Percentiles rank a stretch among this genome's conserved stretches.
Evolutionary conservation across 2,329 filamentous ascomycete genomes (phyloP).

Genomic region (Gyromitra esculenta): DNA sequence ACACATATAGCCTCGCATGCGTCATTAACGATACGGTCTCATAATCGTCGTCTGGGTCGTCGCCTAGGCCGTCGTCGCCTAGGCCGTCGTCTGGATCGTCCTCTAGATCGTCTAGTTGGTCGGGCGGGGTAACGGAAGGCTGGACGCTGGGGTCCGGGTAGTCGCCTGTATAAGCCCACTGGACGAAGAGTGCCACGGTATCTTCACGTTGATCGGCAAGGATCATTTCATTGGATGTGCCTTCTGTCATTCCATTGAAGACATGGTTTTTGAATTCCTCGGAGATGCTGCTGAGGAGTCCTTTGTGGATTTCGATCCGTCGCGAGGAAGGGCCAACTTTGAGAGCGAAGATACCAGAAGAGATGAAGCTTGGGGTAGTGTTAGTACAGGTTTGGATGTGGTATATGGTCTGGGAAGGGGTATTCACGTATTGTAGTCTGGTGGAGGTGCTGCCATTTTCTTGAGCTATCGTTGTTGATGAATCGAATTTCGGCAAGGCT

Average conservation of each 20-base stretch:
- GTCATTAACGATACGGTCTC: constrained; percentile 6
- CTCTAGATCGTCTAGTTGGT: too few species aligned
- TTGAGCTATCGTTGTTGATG: background rate
- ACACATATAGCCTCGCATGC: constrained; percentile 30
- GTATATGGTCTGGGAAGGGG: background rate
- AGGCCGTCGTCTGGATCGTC: background rate
- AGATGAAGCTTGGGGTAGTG: constrained; percentile 26
- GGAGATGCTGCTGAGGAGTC: constrained; percentile 31
- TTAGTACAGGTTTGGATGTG: background rate
- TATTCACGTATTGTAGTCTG: background rate
- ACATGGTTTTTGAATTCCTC: constrained; percentile 33
- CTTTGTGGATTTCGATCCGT: constrained; percentile 40
- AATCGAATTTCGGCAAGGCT: too few species aligned
- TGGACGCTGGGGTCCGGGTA: background rate
- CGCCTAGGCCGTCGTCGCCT: background rate
- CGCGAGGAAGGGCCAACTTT: constrained; percentile 9
- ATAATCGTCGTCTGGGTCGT: background rate
- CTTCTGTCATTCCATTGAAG: constrained; percentile 42
- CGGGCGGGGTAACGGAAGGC: background rate
- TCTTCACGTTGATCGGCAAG: constrained; percentile 23
- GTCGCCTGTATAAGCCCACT: constrained; percentile 39
- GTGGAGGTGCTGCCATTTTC: background rate
- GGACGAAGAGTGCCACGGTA: constrained; percentile 33
- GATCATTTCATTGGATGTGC: constrained; percentile 13
- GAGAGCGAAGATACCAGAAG: constrained; percentile 38